Evolutionary conservation across 2,329 filamentous ascomycete species (phyloP).

Genomic region (Epichloe coenophiala): DNA sequence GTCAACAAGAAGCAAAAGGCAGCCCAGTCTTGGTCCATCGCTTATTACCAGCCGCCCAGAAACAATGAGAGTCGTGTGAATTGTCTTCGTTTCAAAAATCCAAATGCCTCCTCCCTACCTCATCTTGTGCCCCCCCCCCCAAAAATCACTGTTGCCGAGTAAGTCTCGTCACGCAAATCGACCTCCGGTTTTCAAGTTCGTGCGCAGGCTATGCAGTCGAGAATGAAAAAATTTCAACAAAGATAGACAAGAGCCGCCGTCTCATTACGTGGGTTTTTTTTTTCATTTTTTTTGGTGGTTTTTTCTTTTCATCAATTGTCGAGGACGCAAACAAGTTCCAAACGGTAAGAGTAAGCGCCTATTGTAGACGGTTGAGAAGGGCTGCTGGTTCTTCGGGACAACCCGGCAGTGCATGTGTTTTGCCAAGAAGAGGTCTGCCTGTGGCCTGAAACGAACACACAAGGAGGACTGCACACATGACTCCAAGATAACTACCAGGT

Average conservation of each 20-base stretch:
- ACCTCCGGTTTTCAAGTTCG: background rate
- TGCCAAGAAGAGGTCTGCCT: no score
- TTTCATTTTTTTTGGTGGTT: background rate
- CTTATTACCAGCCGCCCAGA: background rate
- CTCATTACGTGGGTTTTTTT: background rate
- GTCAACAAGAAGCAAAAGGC: background rate
- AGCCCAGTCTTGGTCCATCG: background rate
- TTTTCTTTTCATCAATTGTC: no score
- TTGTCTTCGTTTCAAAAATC: background rate
- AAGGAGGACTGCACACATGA: no score
- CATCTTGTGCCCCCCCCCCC: background rate
- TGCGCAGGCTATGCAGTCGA: constrained; percentile 3
- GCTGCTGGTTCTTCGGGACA: no score
- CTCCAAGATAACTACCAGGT: no score
- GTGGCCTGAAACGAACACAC: no score
- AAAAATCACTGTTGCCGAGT: background rate
- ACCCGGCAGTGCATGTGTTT: no score
- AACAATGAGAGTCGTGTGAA: background rate
- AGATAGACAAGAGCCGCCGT: background rate
- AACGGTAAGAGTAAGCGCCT: no score
- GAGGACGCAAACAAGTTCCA: no score
- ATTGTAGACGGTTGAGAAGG: no score
- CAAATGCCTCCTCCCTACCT: background rate
- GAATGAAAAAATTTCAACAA: background rate
- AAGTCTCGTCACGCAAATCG: background rate